Evolutionary conservation across 179 eudicot species (phyloP).

Genomic region (Nepenthes alata): DNA sequence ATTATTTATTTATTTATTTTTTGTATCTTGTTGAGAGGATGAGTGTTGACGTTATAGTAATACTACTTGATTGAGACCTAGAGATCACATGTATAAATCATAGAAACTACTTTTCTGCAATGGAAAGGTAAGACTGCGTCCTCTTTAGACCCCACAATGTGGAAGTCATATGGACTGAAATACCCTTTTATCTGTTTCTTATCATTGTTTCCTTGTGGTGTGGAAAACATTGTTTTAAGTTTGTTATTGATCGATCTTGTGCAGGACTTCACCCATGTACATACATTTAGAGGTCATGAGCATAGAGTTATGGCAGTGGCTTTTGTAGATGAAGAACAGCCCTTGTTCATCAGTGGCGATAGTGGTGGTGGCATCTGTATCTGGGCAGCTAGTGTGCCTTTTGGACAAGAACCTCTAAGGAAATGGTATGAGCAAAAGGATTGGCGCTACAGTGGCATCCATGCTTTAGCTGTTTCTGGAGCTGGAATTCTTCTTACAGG

Average conservation of each 20-base stretch:
- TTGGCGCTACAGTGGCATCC: slow-evolving; percentile 96
- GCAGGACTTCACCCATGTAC: slow-evolving; percentile 69
- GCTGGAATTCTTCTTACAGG: slow-evolving; percentile 63
- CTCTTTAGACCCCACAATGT: too few species aligned
- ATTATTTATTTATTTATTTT: too few species aligned
- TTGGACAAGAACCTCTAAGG: slow-evolving; percentile 46
- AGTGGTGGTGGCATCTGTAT: slow-evolving; percentile 69
- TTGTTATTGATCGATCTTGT: background rate
- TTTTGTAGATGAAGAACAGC: slow-evolving; percentile 49
- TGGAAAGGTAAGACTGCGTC: too few species aligned
- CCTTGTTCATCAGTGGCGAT: slow-evolving; percentile 86
- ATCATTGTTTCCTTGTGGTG: too few species aligned
- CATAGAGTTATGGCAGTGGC: slow-evolving; percentile 65
- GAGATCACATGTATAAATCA: too few species aligned
- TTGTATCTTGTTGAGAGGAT: too few species aligned
- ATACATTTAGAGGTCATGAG: slow-evolving; percentile 78
- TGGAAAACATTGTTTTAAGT: too few species aligned
- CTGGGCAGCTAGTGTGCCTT: slow-evolving; percentile 50
- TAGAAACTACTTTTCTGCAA: too few species aligned
- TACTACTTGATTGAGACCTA: too few species aligned
- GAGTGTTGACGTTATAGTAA: too few species aligned
- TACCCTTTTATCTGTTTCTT: too few species aligned
- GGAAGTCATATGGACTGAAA: too few species aligned
- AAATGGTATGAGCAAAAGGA: slow-evolving; percentile 63
- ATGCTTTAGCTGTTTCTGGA: slow-evolving; percentile 66